phyloP scores from a whole-genome alignment of 2,329 filamentous ascomycete genomes.

The Trichoderma lentiforme region DNA sequence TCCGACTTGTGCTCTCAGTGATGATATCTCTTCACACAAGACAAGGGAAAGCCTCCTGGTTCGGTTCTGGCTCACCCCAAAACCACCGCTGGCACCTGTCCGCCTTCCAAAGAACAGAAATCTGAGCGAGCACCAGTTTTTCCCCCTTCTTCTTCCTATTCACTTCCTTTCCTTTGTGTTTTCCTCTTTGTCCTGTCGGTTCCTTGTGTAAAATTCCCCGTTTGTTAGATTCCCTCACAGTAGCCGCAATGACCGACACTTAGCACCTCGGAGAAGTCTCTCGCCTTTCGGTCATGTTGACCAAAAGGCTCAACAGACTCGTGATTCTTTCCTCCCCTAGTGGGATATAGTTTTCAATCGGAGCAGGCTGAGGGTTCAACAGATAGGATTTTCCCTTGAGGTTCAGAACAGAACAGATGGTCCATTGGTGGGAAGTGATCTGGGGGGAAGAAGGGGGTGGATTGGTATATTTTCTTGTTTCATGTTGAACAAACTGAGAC shows the following conservation, averaged over 20 bases:
- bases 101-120: slow-evolving; percentile 44
- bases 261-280: slow-evolving; percentile 21
- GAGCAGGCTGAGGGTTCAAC: slow-evolving; percentile 39
- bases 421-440: not conserved
- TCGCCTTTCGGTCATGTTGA: not conserved
- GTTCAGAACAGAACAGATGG: not conserved
- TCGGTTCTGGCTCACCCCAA: not conserved
- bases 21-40: slow-evolving; percentile 12
- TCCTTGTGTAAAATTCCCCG: not conserved
- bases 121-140: slow-evolving; percentile 40
- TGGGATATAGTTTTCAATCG: slow-evolving; percentile 52
- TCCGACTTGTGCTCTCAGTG: not conserved
- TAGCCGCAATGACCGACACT: slow-evolving; percentile 39
- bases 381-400: not conserved
- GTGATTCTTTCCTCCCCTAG: slow-evolving; percentile 30
- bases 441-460: slow-evolving; percentile 18
- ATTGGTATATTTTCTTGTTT: not conserved
- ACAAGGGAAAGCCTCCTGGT: not conserved
- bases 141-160: slow-evolving; percentile 9
- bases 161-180: not conserved
- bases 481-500: slow-evolving; percentile 15
- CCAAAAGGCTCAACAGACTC: not conserved
- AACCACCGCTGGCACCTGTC: not conserved
- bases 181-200: not conserved
- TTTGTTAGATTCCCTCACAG: slow-evolving; percentile 11